These are phyloP conservation scores for Carallia pectinifolia DNA, from an alignment of 345 rosid genomes.

Conservation along the genomic window DNA sequence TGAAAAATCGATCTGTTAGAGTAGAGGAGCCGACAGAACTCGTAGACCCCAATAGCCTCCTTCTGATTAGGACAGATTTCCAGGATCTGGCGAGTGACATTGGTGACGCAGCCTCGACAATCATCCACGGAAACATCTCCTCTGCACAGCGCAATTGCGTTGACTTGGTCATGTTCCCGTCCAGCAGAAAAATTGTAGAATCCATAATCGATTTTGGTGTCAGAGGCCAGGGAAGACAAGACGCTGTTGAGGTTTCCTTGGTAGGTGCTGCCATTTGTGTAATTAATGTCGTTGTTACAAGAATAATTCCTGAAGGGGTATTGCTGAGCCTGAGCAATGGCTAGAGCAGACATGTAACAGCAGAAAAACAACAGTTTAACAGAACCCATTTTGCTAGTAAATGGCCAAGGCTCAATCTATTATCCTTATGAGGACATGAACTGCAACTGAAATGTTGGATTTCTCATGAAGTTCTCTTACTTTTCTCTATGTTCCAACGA, in stretches of 20 bases:
- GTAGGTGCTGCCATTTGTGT: conserved; percentile 37
- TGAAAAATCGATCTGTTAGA: not conserved
- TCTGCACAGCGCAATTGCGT: conserved; percentile 24
- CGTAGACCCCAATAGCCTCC: not conserved
- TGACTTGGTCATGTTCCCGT: conserved; percentile 6
- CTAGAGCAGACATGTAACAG: not conserved
- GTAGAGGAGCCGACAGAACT: conserved; percentile 2
- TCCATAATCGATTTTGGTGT: conserved; percentile 23
- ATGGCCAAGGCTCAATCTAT: no score
- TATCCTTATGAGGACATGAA: no score
- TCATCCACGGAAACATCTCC: not conserved
- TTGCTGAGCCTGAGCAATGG: conserved; percentile 1
- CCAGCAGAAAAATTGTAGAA: conserved; percentile 47
- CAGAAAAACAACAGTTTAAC: not conserved
- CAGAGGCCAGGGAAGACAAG: conserved; percentile 33
- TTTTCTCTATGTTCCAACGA: no score
- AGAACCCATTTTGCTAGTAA: no score
- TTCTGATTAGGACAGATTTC: conserved; percentile 6
- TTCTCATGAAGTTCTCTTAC: no score
- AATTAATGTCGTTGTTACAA: conserved; percentile 19
- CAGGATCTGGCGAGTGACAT: not conserved
- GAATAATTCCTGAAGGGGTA: rapidly evolving
- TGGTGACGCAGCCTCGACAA: not conserved
- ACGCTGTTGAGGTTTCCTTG: conserved; percentile 36
- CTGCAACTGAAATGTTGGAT: no score